A percentile compares a stretch with the other conserved stretches of the same genome.
phyloP scores from a whole-genome alignment of 208 protist genomes.

The Eutreptiella sp. region DNA sequence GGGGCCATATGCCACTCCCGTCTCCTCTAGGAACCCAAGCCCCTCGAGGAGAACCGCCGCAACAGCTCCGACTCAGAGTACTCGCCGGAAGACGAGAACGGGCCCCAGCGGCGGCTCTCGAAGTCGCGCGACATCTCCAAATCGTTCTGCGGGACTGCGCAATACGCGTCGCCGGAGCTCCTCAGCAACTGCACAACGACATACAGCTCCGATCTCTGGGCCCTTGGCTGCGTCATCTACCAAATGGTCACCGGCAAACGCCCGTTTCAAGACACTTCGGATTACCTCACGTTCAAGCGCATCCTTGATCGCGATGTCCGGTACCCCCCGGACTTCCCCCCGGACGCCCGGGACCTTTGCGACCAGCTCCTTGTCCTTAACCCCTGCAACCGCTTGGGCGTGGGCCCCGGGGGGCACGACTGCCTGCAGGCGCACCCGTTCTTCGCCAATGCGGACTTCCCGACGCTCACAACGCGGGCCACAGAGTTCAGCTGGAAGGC shows the following conservation, averaged over 20 bases:
- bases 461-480: constrained; percentile 2
- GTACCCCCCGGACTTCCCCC: constrained; percentile 22
- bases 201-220: constrained; percentile 48
- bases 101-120: no score
- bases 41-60: no score
- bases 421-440: constrained; percentile 24
- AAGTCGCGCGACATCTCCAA: no score
- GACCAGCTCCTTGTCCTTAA: constrained; percentile 15
- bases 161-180: constrained; percentile 54
- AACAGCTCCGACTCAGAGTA: no score
- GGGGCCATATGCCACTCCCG: no score
- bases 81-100: no score
- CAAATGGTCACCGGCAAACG: constrained; percentile 29
- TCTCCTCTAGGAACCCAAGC: no score
- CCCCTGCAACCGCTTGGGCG: constrained; percentile 6
- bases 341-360: constrained; percentile 8
- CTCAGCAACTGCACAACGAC: constrained; percentile 39
- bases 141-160: constrained; percentile 35
- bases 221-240: constrained; percentile 52
- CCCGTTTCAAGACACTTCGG: constrained; percentile 18
- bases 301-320: constrained; percentile 16
- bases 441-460: constrained; percentile 29
- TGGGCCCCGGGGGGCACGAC: constrained; percentile 8
- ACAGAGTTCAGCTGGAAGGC: constrained; percentile 11
- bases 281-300: constrained; percentile 26